Evolutionary conservation across 2,329 filamentous ascomycete genomes (phyloP), one percentile per base, ranked within the genome.

Genomic region (Blastomyces parvus): DNA sequence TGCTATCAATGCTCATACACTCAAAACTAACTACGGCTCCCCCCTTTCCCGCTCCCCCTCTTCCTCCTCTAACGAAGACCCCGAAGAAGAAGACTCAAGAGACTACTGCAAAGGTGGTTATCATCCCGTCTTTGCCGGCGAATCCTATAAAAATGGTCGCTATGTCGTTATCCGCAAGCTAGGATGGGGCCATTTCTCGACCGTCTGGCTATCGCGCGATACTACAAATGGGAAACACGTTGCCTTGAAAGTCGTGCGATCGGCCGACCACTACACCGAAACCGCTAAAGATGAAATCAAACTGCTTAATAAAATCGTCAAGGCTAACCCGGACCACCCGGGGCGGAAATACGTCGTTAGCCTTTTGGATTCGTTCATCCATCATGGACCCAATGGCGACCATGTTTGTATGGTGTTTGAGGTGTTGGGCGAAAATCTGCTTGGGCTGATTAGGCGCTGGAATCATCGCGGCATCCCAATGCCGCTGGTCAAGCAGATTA

Each of bases 351-450:
- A 97, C 72, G 94, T 97, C 67, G 94, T 99, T 75, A 96, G 91
- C 76, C 83, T 99, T 48, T 84, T 97, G 70, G 93, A 97, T 77
- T 96, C 91, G 0, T 99, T 99, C 76, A 93, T 97, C 75, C 94
- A 97, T 80, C 95, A 95, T 76, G 94, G 94, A 11, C 93, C 93
- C 53, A 95, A 99, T 72, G 94, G 94, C 58, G 89, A 91, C 60
- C 94, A 99, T 73, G 91, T 97, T 64, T 99, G 94, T 81, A 97
- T 99, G 93, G 94, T 99, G 8, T 99, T 99, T 71, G 94, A 99
- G 76, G 94, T 99, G 3, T 79, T 99, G 63, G 94, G 94, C 62
- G 92, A 97, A 82, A 97, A 97, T 73, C 78, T 97, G 67, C 80
- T 97, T 61, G 93, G 94, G 33, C 79, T 99, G 73, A 97, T 99